Evolutionary conservation across 495 filamentous ascomycete genomes (phyloP).

Genomic region (Penicillium longicatenatum): DNA sequence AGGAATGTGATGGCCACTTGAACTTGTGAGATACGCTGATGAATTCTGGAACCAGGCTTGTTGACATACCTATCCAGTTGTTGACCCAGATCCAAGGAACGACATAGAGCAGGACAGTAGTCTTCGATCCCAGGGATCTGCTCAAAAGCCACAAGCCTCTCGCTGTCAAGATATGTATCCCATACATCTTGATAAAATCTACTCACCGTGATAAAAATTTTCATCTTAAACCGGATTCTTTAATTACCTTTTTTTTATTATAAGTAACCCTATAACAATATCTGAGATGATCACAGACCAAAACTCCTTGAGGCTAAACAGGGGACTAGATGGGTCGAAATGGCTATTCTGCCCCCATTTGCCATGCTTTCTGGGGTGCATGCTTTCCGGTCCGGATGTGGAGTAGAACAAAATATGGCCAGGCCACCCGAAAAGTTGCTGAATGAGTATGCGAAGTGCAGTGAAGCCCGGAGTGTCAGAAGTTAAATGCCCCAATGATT

Average conservation of each 20-base stretch:
- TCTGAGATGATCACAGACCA: too few relatives aligned
- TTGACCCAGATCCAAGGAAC: constrained; percentile 52
- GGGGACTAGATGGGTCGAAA: constrained; percentile 26
- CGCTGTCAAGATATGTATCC: too few relatives aligned
- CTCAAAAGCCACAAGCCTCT: too few relatives aligned
- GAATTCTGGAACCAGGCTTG: not conserved
- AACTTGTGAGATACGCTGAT: not conserved
- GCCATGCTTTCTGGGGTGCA: not conserved
- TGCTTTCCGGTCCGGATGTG: too few relatives aligned
- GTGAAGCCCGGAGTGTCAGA: too few relatives aligned
- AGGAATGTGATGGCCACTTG: constrained; percentile 1
- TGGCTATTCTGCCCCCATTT: constrained; percentile 1
- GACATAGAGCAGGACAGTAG: constrained; percentile 43
- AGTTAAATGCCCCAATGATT: not conserved
- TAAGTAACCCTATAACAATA: too few relatives aligned
- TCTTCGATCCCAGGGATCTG: too few relatives aligned
- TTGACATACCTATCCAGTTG: constrained; percentile 44
- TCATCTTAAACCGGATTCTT: too few relatives aligned
- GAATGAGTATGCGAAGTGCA: constrained; percentile 13
- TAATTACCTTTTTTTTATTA: too few relatives aligned
- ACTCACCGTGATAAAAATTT: too few relatives aligned
- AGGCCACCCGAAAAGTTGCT: constrained; percentile 50
- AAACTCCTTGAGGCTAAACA: constrained; percentile 25
- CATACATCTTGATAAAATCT: too few relatives aligned
- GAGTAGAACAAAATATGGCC: constrained; percentile 45